Percentiles rank a stretch among this genome's conserved stretches.
phyloP scores from a whole-genome alignment of 139 green algal genomes.

The Deuterostichococcus epilithicus region DNA sequence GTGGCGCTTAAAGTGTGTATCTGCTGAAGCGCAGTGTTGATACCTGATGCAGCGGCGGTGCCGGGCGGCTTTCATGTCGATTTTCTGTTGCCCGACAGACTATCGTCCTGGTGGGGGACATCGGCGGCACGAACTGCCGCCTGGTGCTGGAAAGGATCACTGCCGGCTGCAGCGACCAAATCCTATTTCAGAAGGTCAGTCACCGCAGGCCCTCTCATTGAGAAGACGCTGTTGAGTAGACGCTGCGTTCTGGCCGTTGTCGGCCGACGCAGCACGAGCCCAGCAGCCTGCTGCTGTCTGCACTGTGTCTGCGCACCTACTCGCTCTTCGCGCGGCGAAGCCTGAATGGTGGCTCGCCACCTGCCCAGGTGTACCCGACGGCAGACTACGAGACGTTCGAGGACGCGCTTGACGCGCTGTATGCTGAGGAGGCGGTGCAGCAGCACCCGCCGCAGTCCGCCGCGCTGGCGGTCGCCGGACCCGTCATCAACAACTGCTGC shows the following conservation, averaged over 20 bases:
- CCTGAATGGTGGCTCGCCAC: neutral
- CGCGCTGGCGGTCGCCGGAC: constrained; percentile 76
- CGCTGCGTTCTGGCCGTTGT: too few relatives aligned
- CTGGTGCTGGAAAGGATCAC: constrained; percentile 48
- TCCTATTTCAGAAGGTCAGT: constrained; percentile 30
- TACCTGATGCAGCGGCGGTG: too few relatives aligned
- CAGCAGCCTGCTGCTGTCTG: neutral
- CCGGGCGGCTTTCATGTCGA: too few relatives aligned
- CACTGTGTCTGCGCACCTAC: too few relatives aligned
- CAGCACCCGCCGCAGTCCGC: constrained; percentile 29
- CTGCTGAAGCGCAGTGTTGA: too few relatives aligned
- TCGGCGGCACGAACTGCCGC: constrained; percentile 91
- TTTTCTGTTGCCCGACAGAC: constrained; percentile 13
- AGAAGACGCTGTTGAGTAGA: too few relatives aligned
- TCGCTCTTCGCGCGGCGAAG: neutral
- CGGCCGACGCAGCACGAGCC: neutral
- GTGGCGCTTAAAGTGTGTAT: too few relatives aligned
- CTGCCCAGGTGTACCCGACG: constrained; percentile 60
- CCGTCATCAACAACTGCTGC: constrained; percentile 70
- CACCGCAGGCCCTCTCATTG: neutral
- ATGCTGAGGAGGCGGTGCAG: constrained; percentile 21
- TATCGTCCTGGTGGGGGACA: constrained; percentile 79
- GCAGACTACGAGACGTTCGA: constrained; percentile 49
- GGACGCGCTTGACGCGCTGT: constrained; percentile 38
- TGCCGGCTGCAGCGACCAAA: constrained; percentile 45